Percentiles rank a stretch among this genome's conserved stretches.
Evolutionary conservation across 352 stramenopile genomes (phyloP).

Genomic region (Phytophthora fragariaefolia): DNA sequence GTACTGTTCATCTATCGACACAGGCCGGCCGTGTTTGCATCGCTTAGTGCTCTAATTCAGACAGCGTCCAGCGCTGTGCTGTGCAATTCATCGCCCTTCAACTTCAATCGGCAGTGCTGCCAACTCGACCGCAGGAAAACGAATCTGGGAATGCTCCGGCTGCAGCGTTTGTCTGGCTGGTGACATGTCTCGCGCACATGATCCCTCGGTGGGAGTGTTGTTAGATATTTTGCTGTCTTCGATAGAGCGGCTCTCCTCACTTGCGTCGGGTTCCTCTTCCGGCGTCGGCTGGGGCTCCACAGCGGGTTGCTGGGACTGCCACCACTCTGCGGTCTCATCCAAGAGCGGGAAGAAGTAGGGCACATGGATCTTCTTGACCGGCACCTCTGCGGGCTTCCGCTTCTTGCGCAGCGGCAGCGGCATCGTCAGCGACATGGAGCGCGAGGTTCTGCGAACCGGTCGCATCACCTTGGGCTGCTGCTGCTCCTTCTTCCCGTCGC

Average conservation of each 20-base stretch:
- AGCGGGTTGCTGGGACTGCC: conserved; percentile 35
- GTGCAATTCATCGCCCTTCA: conserved; percentile 4
- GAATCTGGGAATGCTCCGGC: not conserved
- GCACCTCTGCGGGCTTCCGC: conserved; percentile 19
- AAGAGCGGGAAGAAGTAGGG: conserved; percentile 70
- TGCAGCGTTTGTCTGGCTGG: not conserved
- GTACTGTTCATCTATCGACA: not conserved
- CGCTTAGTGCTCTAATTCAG: not conserved
- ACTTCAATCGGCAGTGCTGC: conserved; percentile 6
- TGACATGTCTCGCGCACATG: not conserved
- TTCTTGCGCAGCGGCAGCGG: conserved; percentile 28
- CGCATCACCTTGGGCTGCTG: conserved; percentile 25
- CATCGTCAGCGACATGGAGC: conserved; percentile 30
- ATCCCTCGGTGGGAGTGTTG: not conserved
- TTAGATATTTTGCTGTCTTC: not conserved
- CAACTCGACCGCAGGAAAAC: not conserved
- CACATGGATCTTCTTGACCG: conserved; percentile 56
- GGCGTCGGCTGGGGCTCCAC: conserved; percentile 7
- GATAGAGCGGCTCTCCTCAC: not conserved
- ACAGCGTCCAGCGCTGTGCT: not conserved
- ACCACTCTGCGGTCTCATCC: conserved; percentile 64
- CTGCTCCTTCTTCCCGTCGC: conserved; percentile 6
- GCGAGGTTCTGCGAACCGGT: conserved; percentile 17
- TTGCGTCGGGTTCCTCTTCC: conserved; percentile 33
- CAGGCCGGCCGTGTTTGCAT: not conserved